A percentile compares a stretch with the other conserved stretches of the same genome.
Conservation (phyloP, 164 flowering plant species). For the Umbilicus rupestris region DNA sequence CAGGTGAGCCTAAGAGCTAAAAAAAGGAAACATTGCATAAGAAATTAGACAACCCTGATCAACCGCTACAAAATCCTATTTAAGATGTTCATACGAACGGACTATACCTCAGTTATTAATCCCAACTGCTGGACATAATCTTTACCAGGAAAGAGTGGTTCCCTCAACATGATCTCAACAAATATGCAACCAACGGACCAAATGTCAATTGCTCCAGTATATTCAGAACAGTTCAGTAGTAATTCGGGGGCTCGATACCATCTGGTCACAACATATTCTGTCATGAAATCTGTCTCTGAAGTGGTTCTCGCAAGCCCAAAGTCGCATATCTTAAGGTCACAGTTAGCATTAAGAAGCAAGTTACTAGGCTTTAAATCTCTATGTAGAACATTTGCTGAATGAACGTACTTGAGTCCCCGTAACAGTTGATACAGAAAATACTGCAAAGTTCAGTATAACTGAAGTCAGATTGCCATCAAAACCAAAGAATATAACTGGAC, state of each 20-base stretch:
- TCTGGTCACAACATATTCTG: slow-evolving; percentile 13
- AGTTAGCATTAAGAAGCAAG: slow-evolving; percentile 11
- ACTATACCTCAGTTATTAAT: slow-evolving; percentile 11
- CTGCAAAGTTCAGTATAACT: slow-evolving; percentile 2
- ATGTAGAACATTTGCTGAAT: slow-evolving; percentile 13
- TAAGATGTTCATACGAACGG: background rate
- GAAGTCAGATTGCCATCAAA: background rate
- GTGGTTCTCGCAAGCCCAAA: slow-evolving; percentile 14
- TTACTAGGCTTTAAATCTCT: slow-evolving; percentile 11
- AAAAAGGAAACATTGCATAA: background rate
- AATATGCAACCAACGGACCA: slow-evolving; percentile 12
- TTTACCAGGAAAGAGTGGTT: slow-evolving; percentile 12
- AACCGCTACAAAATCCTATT: background rate
- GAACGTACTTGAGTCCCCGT: slow-evolving; percentile 11
- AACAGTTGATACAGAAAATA: slow-evolving; percentile 13
- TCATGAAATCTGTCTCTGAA: slow-evolving; percentile 14
- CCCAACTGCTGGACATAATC: slow-evolving; percentile 12
- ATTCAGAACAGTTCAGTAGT: slow-evolving; percentile 12
- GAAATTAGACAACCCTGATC: background rate
- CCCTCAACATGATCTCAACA: slow-evolving; percentile 11
- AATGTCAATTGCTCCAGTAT: slow-evolving; percentile 12
- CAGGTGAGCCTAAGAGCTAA: slow-evolving; percentile 56
- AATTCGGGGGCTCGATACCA: slow-evolving; percentile 12
- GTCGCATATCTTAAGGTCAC: slow-evolving; percentile 14
- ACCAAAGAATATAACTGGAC: background rate